A percentile compares a stretch with the other conserved stretches of the same genome.
Evolutionary conservation across 768 basidiomycete genomes (phyloP).

Genomic region (Chlorophyllum brunneum): DNA sequence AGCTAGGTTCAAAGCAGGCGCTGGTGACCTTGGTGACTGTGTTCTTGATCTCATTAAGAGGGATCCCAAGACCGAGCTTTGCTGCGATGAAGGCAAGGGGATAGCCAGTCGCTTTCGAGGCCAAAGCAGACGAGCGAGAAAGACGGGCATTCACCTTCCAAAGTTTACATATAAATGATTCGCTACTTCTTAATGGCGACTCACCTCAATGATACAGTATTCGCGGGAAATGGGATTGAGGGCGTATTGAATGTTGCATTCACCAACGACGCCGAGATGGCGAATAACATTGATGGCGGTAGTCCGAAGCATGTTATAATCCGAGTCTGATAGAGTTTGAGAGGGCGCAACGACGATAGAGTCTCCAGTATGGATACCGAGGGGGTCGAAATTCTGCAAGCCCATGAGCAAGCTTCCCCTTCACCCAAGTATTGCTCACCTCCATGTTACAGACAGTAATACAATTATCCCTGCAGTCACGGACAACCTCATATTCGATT

Average conservation of each 20-base stretch:
- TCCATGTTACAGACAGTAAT: conserved; percentile 99
- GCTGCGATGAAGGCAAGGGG: conserved; percentile 98
- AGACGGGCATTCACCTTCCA: conserved; percentile 85
- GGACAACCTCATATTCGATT: conserved; percentile 98
- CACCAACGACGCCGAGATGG: conserved; percentile 96
- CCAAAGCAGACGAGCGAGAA: conserved; percentile 94
- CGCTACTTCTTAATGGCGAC: neutral
- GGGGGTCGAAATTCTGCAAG: conserved; percentile 92
- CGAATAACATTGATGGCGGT: conserved; percentile 98
- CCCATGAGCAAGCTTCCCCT: neutral
- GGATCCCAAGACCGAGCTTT: conserved; percentile 95
- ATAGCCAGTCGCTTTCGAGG: conserved; percentile 98
- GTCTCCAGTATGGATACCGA: conserved; percentile 98
- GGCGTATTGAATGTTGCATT: conserved; percentile 99
- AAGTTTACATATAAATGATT: neutral
- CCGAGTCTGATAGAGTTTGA: conserved; percentile 97
- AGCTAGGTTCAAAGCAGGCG: conserved; percentile 96
- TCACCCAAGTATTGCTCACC: conserved; percentile 46
- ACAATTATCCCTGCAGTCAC: conserved; percentile 97
- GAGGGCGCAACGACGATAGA: conserved; percentile 98
- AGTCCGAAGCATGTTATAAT: conserved; percentile 98
- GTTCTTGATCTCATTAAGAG: conserved; percentile 97
- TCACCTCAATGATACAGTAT: conserved; percentile 96
- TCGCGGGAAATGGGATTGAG: conserved; percentile 93
- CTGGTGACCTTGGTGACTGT: conserved; percentile 94